Base-by-base conservation (phyloP, 2,329 filamentous ascomycete genomes). In the Dryadomyces quercivorus region DNA sequence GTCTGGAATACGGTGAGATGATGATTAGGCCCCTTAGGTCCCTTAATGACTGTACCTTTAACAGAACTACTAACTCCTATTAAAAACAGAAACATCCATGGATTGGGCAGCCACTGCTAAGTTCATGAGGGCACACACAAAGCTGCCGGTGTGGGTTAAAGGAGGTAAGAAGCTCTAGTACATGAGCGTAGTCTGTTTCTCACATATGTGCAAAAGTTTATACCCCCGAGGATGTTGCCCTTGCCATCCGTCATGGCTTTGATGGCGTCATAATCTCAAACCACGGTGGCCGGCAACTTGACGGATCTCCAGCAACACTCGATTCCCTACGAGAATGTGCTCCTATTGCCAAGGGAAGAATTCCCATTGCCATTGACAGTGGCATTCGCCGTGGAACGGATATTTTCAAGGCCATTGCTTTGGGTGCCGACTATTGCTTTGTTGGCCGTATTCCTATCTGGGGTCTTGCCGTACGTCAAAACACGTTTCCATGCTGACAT, bases 321-420 rank as follows among this genome's bases (percentile, higher is more conserved):
- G 72, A 75, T 54, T 68, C 73, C 1, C 58, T 64, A 3, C 53
- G 40, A 6, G 70, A 75, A 56, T 73, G 77, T 58, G 72, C 73
- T 43, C 72, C 74, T 2, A 72, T 70, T 15, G 72, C 72, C 3
- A 69, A 74, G 15, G 71, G 72, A 0, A 67, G 64, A 52, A 71
- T 76, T 10, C 64, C 64, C 1, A 65, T 76, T 20, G 70, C 71
- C 36, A 62, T 77, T 13, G 75, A 78, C 55, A 72, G 75, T 6
- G 75, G 75, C 1, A 71, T 77, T 36, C 60, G 74, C 16, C 66
- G 70, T 40, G 75, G 74, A 0, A 72, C 70, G 2, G 75, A 78
- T 58, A 69, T 77, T 16, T 77, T 78, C 68, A 76, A 77, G 58
- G 75, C 74, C 3, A 58, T 78, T 2, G 74, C 74, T 0, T 62